Evolutionary conservation across 257 asterid genomes (phyloP).

Genomic region (Solanum tacnaense): DNA sequence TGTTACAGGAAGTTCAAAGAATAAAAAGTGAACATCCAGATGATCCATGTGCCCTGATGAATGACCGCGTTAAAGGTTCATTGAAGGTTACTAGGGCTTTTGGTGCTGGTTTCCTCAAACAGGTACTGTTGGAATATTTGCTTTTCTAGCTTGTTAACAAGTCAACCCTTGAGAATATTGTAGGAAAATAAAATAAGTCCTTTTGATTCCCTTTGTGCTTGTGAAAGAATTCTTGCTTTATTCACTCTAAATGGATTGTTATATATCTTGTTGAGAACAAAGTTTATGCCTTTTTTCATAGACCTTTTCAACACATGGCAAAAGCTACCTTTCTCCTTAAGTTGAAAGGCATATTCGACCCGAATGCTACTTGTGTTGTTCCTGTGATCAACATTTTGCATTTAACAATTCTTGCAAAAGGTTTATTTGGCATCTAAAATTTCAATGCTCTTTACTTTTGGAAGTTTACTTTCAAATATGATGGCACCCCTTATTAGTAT

Average conservation of each 20-base stretch:
- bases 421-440: not conserved
- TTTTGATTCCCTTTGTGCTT: conserved; percentile 25
- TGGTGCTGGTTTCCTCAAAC: conserved; percentile 98
- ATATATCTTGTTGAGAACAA: conserved; percentile 17
- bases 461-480: not conserved
- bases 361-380: not conserved
- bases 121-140: conserved; percentile 36
- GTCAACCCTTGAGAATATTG: conserved; percentile 10
- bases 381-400: conserved; percentile 6
- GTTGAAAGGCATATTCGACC: conserved; percentile 27
- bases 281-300: conserved; percentile 14
- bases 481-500: not conserved
- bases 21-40: conserved; percentile 69
- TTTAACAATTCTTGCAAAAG: conserved; percentile 5
- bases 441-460: not conserved
- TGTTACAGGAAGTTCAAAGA: conserved; percentile 63
- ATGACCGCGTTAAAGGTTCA: conserved; percentile 93
- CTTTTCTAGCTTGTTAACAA: not conserved
- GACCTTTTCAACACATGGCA: conserved; percentile 5
- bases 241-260: conserved; percentile 2
- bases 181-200: not conserved
- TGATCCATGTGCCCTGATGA: conserved; percentile 58
- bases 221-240: conserved; percentile 13
- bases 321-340: conserved; percentile 6
- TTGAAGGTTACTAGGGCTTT: conserved; percentile 95